Evolutionary conservation across 805 yeast genomes (phyloP), one percentile per base, ranked within the genome.

Genomic region (Zygotorulaspora florentina): DNA sequence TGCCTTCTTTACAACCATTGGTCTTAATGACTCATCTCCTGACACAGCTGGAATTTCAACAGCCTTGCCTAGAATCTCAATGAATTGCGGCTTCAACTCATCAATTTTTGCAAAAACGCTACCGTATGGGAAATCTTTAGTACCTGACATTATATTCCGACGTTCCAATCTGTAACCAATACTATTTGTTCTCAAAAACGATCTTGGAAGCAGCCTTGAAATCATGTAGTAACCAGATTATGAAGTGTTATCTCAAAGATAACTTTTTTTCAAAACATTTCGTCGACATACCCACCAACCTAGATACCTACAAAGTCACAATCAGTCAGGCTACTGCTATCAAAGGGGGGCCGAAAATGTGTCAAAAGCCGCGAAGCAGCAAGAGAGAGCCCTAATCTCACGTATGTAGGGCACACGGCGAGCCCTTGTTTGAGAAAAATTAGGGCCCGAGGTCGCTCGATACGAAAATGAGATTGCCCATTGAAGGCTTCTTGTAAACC

Each of bases 11-110:
- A 88, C 82, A 38, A 93, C 98, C 63, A 84, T 74, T 25, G 95
- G 93, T 68, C 99, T 85, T 55, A 87, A 76, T 10, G 81, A 66
- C 61, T 89, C 95, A 64, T 93, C 99, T 34, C 87, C 81, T 4
- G 97, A 89, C 38, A 93, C 98, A 8, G 97, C 90, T 39, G 96
- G 95, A 56, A 91, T 93, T 48, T 88, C 85, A 38, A 93, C 89
- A n/a, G 97, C 97, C 41, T 83, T 74, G 35, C 81, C 68, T 49
- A 93, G 75, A 55, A 95, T 74, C 45, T 77, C 70, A 56, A 86
- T 80, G 72, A 85, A 90, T 50, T 74, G 68, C 6, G 90, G 85
- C 68, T 87, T 82, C 63, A 87, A 77, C 57, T 78, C 83, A 55
- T 83, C 86, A 55, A 87, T 83, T 64, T 84, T 81, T 25, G 67